Base-by-base conservation (phyloP, 2,329 filamentous ascomycete genomes). In the Fusarium equiseti region DNA sequence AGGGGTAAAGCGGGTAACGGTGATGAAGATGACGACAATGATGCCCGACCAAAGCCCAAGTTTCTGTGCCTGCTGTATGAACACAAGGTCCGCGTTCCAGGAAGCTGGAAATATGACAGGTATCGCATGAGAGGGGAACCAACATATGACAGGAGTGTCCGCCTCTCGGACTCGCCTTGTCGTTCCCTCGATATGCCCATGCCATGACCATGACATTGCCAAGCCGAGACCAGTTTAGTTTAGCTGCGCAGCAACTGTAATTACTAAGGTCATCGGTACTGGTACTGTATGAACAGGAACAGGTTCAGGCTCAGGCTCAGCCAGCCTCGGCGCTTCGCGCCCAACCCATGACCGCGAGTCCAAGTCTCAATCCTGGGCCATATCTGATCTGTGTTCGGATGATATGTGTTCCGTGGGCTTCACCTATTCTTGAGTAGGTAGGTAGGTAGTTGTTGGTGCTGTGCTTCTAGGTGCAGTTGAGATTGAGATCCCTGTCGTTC, bases 51-150 rank as follows among this genome's bases (percentile, higher is more conserved):
- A 66, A 32, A 61, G 26, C 38, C 44, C 44, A 35, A 54, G 31
- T 40, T 44, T 56, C 52, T 31, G 27, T 11, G 48, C 56, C 62
- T 8, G 48, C 59, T 64, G 44, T 38, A 20, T 42, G 13, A 10
- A 20, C 40, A 61, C 24, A 61, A 61, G 42, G 38, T 52, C 52
- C 22, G 20, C 52, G 59, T 64, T 62, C 72, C 68, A 57, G 68
- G 52, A 64, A 68, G 29, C 48, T 57, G 72, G 66, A 65, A 57
- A 68, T 54, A 42, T 60, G 53, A 61, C 45, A 59, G 53, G 22
- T 38, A 11, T 59, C 27, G 38, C 7, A n/a, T 48, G 20, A 22
- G 24, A 16, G 43, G 18, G 15, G 55, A 52, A 68, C 56, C 57
- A 70, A 70, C 46, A 63, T 59, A 58, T 62, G 63, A 65, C 61